A percentile compares a stretch with the other conserved stretches of the same genome.
phyloP scores from a whole-genome alignment of 2,329 filamentous ascomycete species.

The Trichophyton mentagrophytes region DNA sequence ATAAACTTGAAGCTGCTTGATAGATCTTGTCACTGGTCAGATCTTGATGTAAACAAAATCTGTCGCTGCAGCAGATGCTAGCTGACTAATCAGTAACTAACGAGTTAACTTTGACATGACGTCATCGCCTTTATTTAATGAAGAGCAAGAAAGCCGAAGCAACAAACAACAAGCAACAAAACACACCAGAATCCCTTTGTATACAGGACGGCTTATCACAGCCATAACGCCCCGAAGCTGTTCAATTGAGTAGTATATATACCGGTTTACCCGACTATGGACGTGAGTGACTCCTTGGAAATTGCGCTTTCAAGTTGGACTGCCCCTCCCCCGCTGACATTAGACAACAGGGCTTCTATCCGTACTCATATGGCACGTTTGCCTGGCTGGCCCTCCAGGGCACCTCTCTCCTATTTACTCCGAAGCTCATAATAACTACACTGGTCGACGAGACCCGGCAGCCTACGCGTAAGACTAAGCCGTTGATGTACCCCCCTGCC shows the following conservation, averaged over 20 bases:
- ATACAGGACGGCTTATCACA: background rate
- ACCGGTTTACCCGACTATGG: background rate
- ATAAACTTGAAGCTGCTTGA: too few relatives aligned
- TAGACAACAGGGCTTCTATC: slow-evolving; percentile 28
- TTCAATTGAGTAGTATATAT: background rate
- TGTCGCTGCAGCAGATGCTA: too few relatives aligned
- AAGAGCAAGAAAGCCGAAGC: too few relatives aligned
- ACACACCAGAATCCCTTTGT: background rate
- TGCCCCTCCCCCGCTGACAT: background rate
- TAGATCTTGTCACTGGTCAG: too few relatives aligned
- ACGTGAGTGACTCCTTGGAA: background rate
- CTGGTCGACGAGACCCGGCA: slow-evolving; percentile 46
- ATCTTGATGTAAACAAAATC: too few relatives aligned
- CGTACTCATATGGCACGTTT: slow-evolving; percentile 34
- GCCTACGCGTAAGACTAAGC: slow-evolving; percentile 35
- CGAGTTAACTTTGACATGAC: too few relatives aligned
- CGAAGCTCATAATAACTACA: slow-evolving; percentile 48
- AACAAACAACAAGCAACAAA: too few relatives aligned
- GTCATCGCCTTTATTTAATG: too few relatives aligned
- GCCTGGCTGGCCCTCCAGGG: slow-evolving; percentile 35
- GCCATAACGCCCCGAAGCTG: background rate
- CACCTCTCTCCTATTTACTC: slow-evolving; percentile 45
- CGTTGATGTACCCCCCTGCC: too few relatives aligned
- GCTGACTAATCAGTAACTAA: too few relatives aligned
- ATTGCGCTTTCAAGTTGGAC: background rate